Conservation (phyloP, 768 basidiomycete genomes). For the Psilocybe cyanescens region DNA sequence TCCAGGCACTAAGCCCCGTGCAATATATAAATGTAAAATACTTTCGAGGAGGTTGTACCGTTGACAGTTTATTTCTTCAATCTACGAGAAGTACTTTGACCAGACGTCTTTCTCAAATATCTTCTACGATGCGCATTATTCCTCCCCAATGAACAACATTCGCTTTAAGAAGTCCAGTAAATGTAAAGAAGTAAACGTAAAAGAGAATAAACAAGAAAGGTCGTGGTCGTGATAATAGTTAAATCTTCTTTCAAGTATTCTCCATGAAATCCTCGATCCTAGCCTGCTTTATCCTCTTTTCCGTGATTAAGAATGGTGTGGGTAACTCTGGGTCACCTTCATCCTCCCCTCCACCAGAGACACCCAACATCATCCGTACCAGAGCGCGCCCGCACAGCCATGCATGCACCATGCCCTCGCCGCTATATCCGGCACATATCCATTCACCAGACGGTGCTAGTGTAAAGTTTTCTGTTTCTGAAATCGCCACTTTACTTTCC, state of each 20-base stretch:
- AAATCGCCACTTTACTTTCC: conserved; percentile 4
- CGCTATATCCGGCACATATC: conserved; percentile 72
- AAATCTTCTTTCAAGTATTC: background rate
- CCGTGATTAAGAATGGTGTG: conserved; percentile 46
- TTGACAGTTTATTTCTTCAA: too few relatives aligned
- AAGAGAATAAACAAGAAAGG: too few relatives aligned
- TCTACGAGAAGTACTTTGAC: too few relatives aligned
- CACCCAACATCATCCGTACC: conserved; percentile 45
- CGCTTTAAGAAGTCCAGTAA: too few relatives aligned
- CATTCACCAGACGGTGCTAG: conserved; percentile 61
- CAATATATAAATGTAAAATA: too few relatives aligned
- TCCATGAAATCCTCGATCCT: conserved; percentile 40
- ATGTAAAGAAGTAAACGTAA: too few relatives aligned
- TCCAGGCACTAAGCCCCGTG: too few relatives aligned
- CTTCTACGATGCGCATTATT: too few relatives aligned
- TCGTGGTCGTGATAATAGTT: too few relatives aligned
- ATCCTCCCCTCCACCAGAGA: conserved; percentile 15
- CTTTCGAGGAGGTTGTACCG: too few relatives aligned
- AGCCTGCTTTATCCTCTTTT: conserved; percentile 50
- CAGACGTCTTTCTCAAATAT: too few relatives aligned
- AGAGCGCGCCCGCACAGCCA: conserved; percentile 21
- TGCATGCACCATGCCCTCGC: conserved; percentile 52
- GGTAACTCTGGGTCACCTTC: conserved; percentile 45
- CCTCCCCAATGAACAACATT: too few relatives aligned
- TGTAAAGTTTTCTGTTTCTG: background rate